phyloP scores from a whole-genome alignment of 441 rosid species.

The Aleurites moluccanus region DNA sequence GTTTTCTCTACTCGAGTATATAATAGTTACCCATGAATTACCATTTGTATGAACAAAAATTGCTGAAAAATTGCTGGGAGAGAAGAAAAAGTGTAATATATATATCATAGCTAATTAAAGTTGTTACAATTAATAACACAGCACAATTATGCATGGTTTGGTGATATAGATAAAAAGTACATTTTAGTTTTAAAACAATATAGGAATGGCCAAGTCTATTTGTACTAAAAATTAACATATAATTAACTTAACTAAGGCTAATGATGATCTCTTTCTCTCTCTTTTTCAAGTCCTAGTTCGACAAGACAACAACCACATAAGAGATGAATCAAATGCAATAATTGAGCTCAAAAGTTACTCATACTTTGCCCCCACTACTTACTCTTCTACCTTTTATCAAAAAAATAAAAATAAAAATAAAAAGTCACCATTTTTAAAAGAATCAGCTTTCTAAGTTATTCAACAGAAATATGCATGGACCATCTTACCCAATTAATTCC shows the following conservation, averaged over 20 bases:
- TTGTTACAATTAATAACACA: background rate
- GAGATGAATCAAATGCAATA: constrained; percentile 40
- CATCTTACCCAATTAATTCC: constrained; percentile 26
- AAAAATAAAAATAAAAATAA: constrained; percentile 33
- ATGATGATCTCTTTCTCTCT: background rate
- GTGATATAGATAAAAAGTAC: constrained; percentile 9
- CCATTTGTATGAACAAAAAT: too few relatives aligned
- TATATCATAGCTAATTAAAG: too few relatives aligned
- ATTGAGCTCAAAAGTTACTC: constrained; percentile 58
- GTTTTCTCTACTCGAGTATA: too few relatives aligned
- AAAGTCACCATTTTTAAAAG: constrained; percentile 41
- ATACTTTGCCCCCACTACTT: constrained; percentile 51
- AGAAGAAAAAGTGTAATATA: too few relatives aligned
- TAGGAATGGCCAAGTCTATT: background rate
- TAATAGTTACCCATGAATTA: too few relatives aligned
- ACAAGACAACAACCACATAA: constrained; percentile 21
- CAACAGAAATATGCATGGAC: constrained; percentile 75
- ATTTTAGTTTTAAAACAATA: constrained; percentile 5
- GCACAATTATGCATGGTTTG: background rate
- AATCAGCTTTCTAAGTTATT: constrained; percentile 32
- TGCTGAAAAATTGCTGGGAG: too few relatives aligned
- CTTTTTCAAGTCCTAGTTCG: constrained; percentile 19
- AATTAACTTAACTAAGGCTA: too few relatives aligned
- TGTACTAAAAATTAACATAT: constrained; percentile 15
- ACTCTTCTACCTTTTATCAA: constrained; percentile 19